Percentiles rank a stretch among this genome's conserved stretches.
Conservation (phyloP, 495 filamentous ascomycete genomes). For the Tirmania nivea region DNA sequence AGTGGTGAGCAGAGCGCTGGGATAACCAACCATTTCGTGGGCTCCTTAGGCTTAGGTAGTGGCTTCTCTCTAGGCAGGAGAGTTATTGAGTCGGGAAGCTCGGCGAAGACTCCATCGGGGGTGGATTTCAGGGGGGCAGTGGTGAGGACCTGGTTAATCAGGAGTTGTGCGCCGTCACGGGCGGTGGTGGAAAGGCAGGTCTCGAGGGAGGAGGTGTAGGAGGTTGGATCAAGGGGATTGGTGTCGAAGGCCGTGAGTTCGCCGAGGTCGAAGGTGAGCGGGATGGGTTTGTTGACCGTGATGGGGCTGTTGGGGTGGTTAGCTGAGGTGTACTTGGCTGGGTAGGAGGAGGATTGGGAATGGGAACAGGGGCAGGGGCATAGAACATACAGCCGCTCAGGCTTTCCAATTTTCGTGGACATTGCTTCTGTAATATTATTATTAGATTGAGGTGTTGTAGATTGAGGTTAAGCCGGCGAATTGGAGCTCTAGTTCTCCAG, state of each 20-base stretch:
- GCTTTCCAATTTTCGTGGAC: too few species aligned
- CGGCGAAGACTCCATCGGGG: slow-evolving; percentile 46
- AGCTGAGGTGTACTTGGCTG: neutral
- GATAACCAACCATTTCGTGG: slow-evolving; percentile 51
- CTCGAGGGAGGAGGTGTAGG: slow-evolving; percentile 29
- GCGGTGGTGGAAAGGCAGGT: slow-evolving; percentile 41
- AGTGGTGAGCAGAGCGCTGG: neutral
- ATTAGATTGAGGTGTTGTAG: too few species aligned
- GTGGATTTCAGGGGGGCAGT: slow-evolving; percentile 54
- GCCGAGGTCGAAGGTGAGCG: slow-evolving; percentile 81
- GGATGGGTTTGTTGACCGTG: slow-evolving; percentile 58
- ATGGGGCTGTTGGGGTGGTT: slow-evolving; percentile 25
- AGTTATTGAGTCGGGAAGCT: slow-evolving; percentile 46
- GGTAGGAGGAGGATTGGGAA: too few species aligned
- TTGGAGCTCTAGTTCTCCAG: neutral
- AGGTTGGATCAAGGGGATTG: slow-evolving; percentile 40
- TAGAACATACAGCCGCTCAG: too few species aligned
- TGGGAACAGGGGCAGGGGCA: too few species aligned
- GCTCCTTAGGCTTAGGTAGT: slow-evolving; percentile 51
- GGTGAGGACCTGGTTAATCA: slow-evolving; percentile 74
- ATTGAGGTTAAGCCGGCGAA: too few species aligned
- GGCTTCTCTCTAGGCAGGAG: slow-evolving; percentile 74
- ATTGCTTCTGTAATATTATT: too few species aligned
- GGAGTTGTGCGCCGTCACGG: slow-evolving; percentile 65
- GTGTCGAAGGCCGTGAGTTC: slow-evolving; percentile 62